Evolutionary conservation across 2,329 filamentous ascomycete species (phyloP), one percentile per base, ranked within the genome.

Genomic region (Hypoxylon rubiginosum): DNA sequence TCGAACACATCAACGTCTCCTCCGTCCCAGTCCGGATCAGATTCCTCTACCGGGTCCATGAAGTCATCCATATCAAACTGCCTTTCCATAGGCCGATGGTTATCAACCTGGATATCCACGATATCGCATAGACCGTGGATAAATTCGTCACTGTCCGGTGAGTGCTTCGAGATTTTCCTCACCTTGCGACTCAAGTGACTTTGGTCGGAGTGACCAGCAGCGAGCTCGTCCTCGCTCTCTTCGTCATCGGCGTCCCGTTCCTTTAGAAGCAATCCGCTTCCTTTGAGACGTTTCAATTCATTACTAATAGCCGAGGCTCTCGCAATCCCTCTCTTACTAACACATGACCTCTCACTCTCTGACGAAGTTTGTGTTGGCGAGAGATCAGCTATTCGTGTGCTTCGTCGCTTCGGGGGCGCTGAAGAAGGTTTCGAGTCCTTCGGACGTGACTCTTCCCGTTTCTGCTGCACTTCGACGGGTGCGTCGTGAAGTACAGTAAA

Each of bases 11-110:
- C 73, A 8, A 62, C 69, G 45, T 73, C 73, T 11, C 70, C 72
- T 4, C 86, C 87, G 53, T 88, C 83, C 87, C 85, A 87, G 30
- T 88, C 85, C 0, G 82, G 85, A 78, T 87, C 86, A 2, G 81
- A 82, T 39, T 87, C 84, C 36, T 87, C 85, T 2, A 82, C 79
- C 1, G 76, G 77, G 78, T 91, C 78, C 13, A 92, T 77, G 71
- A 95, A 94, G 75, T 95, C 91, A 1, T 85, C 87, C 82, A 93
- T 92, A 21, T 85, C 85, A 68, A 85, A 92, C 66, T 91, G 88
- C 24, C 85, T 80, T 79, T 93, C 92, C 2, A 84, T 84, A 4
- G 90, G 89, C 65, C 92, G 90, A 74, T 92, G 86, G 75, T 94
- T 94, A 77, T 94, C 92, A 70, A 94, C 90, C 48, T 88, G 82